These are phyloP conservation scores for Yamadazyma laniorum DNA, from an alignment of 805 yeast genomes.

Conservation along the genomic window DNA sequence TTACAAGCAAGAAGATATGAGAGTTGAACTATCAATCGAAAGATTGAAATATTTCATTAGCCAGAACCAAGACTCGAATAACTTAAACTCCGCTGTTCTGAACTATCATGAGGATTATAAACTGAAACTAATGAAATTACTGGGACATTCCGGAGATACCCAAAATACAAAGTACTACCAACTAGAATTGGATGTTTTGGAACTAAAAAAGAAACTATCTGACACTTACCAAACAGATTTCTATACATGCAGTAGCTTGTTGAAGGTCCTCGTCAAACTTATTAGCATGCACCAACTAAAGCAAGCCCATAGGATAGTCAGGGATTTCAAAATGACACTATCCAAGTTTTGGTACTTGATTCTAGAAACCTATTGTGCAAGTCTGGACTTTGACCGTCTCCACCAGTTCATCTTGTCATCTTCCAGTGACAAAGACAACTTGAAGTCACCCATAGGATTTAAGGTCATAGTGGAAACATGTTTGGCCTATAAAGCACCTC, in stretches of 20 bases:
- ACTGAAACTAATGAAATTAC: slow-evolving; percentile 20
- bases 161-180: slow-evolving; percentile 22
- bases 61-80: slow-evolving; percentile 11
- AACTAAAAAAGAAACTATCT: slow-evolving; percentile 29
- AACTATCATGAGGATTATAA: slow-evolving; percentile 23
- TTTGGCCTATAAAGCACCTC: slow-evolving; percentile 48
- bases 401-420: slow-evolving; percentile 28
- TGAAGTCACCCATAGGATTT: slow-evolving; percentile 70
- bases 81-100: not conserved
- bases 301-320: slow-evolving; percentile 28
- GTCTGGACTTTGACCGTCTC: slow-evolving; percentile 33
- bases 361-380: slow-evolving; percentile 26
- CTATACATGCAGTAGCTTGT: slow-evolving; percentile 24
- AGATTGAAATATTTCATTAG: slow-evolving; percentile 21
- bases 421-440: slow-evolving; percentile 21
- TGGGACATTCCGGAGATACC: slow-evolving; percentile 20
- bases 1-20: slow-evolving; percentile 31
- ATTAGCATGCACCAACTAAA: slow-evolving; percentile 38
- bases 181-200: slow-evolving; percentile 30
- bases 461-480: slow-evolving; percentile 59
- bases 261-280: slow-evolving; percentile 24
- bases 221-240: slow-evolving; percentile 35
- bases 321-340: slow-evolving; percentile 30
- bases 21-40: slow-evolving; percentile 18
- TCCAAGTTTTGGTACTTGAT: slow-evolving; percentile 37